Base-by-base conservation (phyloP, 139 green algal genomes). In the Auxenochlorella pyrenoidosa region DNA sequence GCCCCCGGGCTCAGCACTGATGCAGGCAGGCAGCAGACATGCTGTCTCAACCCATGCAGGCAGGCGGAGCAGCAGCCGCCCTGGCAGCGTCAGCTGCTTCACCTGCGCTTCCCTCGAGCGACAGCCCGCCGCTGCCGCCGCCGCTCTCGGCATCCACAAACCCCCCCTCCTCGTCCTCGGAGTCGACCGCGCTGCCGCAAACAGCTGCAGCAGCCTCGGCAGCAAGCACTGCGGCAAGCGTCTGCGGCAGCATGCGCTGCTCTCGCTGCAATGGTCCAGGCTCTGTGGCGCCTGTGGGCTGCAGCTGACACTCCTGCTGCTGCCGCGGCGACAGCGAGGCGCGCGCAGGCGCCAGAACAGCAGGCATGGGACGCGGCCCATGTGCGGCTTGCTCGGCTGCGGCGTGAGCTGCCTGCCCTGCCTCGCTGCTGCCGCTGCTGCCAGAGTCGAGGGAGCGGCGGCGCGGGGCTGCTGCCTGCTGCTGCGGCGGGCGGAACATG, bases 131-230 rank as follows among this genome's bases (percentile, higher is more conserved):
- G 59, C 79, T 82, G 78, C 78, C 78, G n/a, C 44, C n/a, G 34
- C 78, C 51, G 38, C 79, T 86, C 32, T 47, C 66, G 1, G 82
- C 82, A 79, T 86, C 82, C 66, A 70, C 43, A n/a, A 65, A 78
- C 0, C 60, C 41, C 19, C 28, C 47, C n/a, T 68, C 77, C 32
- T 86, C 59, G 10, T 85, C 82, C 1, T 86, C 82, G 3, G 41
- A 65, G 8, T 79, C 79, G 10, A 30, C 66, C 22, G n/a, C 44
- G 19, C 28, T 3, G 6, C 54, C 18, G 54, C 18, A 13, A 2
- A 79, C 43, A 19, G 66, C 65, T 0, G 82, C 82, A 38, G 82
- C 59, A 13, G 79, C 44, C 44, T 85, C 80, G 5, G 80, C 63
- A 8, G 80, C 80, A 32, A 85, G 60, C 80, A 77, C 30, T 1